These are phyloP conservation scores for Aspergillus sp. DNA, from an alignment of 2,329 filamentous ascomycete genomes.

Conservation along the genomic window DNA sequence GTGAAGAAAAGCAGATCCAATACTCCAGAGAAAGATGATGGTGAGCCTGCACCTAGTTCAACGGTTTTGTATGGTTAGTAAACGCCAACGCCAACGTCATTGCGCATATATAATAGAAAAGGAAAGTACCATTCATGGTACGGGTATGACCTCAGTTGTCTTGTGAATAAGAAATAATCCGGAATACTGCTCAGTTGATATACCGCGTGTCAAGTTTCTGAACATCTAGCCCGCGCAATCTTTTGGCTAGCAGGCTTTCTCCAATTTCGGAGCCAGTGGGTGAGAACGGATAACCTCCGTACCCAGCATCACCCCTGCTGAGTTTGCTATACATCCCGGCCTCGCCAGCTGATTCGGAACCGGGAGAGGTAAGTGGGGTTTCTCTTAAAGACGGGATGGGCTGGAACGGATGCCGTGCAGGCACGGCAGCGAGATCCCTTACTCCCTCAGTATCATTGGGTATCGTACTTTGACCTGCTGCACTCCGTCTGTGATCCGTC, in stretches of 20 bases:
- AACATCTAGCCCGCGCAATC: conserved; percentile 57
- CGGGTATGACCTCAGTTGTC: too few species aligned
- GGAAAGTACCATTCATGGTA: too few species aligned
- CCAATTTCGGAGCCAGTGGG: conserved; percentile 40
- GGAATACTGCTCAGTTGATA: not conserved
- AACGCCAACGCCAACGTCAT: not conserved
- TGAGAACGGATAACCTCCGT: conserved; percentile 52
- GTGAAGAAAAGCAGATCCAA: not conserved
- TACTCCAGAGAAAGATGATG: not conserved
- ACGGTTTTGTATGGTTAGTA: conserved; percentile 1
- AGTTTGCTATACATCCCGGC: conserved; percentile 58
- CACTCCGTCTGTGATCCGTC: conserved; percentile 52
- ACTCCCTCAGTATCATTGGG: not conserved
- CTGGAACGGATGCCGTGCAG: conserved; percentile 11
- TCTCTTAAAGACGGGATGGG: conserved; percentile 12
- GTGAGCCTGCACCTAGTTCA: conserved; percentile 1
- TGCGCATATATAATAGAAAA: too few species aligned
- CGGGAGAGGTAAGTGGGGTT: conserved; percentile 1
- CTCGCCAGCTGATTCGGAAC: conserved; percentile 9
- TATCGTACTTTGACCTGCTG: conserved; percentile 34
- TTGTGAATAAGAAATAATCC: too few species aligned
- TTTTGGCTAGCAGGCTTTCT: conserved; percentile 64
- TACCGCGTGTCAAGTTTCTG: conserved; percentile 20
- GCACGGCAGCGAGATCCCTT: conserved; percentile 2
- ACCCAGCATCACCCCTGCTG: conserved; percentile 57